These are phyloP conservation scores for Coemansia sp. DNA, from an alignment of 192 early-diverging fungal genomes.

Conservation along the genomic window DNA sequence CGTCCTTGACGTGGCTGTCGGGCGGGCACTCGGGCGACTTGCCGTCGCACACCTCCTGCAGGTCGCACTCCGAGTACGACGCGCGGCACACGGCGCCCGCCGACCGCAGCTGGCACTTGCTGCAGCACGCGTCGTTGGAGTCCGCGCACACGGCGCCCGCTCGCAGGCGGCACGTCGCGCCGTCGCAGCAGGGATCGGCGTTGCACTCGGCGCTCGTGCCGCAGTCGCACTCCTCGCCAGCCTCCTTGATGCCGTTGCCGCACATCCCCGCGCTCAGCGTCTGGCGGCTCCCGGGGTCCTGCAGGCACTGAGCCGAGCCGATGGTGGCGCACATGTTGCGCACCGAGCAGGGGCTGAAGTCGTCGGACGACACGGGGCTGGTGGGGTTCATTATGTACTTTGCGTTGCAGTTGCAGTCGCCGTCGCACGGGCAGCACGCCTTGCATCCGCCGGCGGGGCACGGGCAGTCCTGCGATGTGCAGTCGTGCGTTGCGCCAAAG, in stretches of 20 bases:
- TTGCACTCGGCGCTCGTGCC: slow-evolving; percentile 67
- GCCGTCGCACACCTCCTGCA: slow-evolving; percentile 77
- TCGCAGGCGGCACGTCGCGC: slow-evolving; percentile 78
- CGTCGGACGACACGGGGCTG: slow-evolving; percentile 59
- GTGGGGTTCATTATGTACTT: slow-evolving; percentile 78
- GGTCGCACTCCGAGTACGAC: slow-evolving; percentile 76
- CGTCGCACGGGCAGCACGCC: slow-evolving; percentile 72
- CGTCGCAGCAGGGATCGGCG: slow-evolving; percentile 83
- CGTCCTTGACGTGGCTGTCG: slow-evolving; percentile 66
- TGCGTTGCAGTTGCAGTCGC: slow-evolving; percentile 64
- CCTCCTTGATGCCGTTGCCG: slow-evolving; percentile 91
- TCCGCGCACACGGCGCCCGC: slow-evolving; percentile 76
- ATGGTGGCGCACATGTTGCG: slow-evolving; percentile 56
- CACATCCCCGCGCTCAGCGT: slow-evolving; percentile 71
- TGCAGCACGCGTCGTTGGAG: slow-evolving; percentile 83
- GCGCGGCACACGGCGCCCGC: slow-evolving; percentile 69
- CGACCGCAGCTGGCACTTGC: slow-evolving; percentile 62
- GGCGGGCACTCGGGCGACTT: slow-evolving; percentile 66
- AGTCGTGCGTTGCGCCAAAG: slow-evolving; percentile 90
- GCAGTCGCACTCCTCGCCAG: slow-evolving; percentile 91
- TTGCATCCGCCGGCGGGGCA: slow-evolving; percentile 44
- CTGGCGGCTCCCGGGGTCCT: slow-evolving; percentile 41
- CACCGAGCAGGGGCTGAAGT: slow-evolving; percentile 70
- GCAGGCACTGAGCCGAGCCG: slow-evolving; percentile 31
- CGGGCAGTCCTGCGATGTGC: slow-evolving; percentile 66